A percentile compares a stretch with the other conserved stretches of the same genome.
Evolutionary conservation across 768 basidiomycete genomes (phyloP).

Genomic region (Kwoniella bestiolae): DNA sequence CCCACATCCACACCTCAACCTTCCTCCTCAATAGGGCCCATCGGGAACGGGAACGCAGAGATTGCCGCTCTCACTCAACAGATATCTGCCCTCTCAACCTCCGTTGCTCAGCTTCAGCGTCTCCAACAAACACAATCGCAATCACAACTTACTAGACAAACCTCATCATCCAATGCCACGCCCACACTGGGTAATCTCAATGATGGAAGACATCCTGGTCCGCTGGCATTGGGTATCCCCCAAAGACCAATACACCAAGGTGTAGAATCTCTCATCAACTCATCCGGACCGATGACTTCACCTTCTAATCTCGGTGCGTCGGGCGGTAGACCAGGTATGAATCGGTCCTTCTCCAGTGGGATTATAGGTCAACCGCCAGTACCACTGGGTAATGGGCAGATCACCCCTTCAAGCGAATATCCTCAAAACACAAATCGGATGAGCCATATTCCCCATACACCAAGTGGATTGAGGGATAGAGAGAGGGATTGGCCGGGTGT

Average conservation of each 20-base stretch:
- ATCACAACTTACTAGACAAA: conserved; percentile 13
- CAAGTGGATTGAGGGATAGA: conserved; percentile 11
- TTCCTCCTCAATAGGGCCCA: background rate
- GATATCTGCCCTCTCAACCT: conserved; percentile 52
- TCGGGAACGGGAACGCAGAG: conserved; percentile 8
- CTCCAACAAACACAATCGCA: conserved; percentile 47
- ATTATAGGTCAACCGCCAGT: conserved; percentile 29
- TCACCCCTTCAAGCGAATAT: background rate
- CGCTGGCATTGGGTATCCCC: conserved; percentile 7
- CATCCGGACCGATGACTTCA: conserved; percentile 26
- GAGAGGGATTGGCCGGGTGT: conserved; percentile 25
- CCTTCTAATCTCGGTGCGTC: conserved; percentile 8
- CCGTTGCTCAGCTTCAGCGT: conserved; percentile 56
- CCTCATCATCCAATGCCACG: background rate
- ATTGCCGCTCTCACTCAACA: conserved; percentile 50
- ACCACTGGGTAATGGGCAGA: background rate
- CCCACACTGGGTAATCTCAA: conserved; percentile 3
- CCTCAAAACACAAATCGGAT: background rate
- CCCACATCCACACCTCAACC: conserved; percentile 14
- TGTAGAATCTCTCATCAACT: conserved; percentile 12
- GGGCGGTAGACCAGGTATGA: conserved; percentile 29
- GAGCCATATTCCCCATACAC: conserved; percentile 19
- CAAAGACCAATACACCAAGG: conserved; percentile 22
- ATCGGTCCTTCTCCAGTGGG: conserved; percentile 34
- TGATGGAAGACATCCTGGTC: conserved; percentile 9